A percentile compares a stretch with the other conserved stretches of the same genome.
Conservation (phyloP, 345 rosid species). For the Theobroma cacao region DNA sequence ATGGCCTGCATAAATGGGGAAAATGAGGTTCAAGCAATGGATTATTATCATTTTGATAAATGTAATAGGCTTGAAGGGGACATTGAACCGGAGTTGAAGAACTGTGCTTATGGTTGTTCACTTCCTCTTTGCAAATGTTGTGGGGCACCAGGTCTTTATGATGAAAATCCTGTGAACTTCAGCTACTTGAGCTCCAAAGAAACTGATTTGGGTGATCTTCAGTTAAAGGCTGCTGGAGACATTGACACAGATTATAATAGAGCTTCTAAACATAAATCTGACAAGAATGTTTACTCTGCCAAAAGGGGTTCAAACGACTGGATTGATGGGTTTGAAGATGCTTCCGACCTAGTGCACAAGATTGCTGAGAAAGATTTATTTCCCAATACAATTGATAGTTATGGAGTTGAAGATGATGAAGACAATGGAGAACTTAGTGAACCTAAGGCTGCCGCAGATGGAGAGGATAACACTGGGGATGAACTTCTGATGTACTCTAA, state of each 20-base stretch:
- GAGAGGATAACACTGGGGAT: constrained; percentile 33
- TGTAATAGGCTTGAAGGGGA: constrained; percentile 13
- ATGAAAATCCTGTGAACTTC: constrained; percentile 17
- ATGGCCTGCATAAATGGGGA: constrained; percentile 17
- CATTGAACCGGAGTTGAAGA: constrained; percentile 14
- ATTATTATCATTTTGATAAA: constrained; percentile 31
- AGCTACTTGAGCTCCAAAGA: constrained; percentile 21
- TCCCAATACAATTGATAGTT: constrained; percentile 15
- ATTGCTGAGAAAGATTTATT: constrained; percentile 13
- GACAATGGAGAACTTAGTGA: constrained; percentile 32
- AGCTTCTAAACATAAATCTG: constrained; percentile 8
- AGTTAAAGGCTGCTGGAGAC: constrained; percentile 17
- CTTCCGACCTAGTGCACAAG: constrained; percentile 15
- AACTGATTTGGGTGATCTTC: constrained; percentile 21
- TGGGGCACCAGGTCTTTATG: constrained; percentile 16
- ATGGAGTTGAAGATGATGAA: constrained; percentile 25
- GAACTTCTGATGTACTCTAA: constrained; percentile 42
- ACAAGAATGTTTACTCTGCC: constrained; percentile 15
- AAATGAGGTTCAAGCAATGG: constrained; percentile 16
- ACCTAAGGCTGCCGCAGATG: constrained; percentile 31
- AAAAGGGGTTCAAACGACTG: constrained; percentile 16
- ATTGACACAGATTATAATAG: constrained; percentile 9
- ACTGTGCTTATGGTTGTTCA: constrained; percentile 18
- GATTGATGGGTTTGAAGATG: constrained; percentile 25
- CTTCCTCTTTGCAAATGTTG: constrained; percentile 22